Base-by-base conservation (phyloP, 192 early-diverging fungal species). In the Gamsiella multidivaricata region DNA sequence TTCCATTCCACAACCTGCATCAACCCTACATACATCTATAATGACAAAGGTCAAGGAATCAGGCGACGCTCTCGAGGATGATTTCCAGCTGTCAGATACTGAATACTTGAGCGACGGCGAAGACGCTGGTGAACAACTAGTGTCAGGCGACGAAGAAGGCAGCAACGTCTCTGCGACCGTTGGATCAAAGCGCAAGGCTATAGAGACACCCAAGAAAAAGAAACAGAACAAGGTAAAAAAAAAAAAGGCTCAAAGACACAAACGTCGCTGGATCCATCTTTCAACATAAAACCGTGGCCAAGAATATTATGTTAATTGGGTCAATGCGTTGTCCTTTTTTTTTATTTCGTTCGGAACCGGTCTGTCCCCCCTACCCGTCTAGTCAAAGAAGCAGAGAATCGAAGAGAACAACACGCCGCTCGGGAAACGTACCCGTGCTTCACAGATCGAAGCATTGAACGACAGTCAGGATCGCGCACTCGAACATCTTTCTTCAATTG, bases 21-120 rank as follows among this genome's bases (percentile, higher is more conserved):
- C 25, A 12, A 37, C 15, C 17, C 12, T 15, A 36, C 23, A 51
- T 1, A 20, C 23, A 56, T 23, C 59, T 58, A 70, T 47, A 45
- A 69, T 73, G 65, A 12, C 62, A 60, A 68, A 83, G 52, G 55
- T 68, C 29, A 39, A 66, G 46, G 66, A 65, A 4, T 83, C 85
- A 11, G 85, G 78, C 28, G 85, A 86, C 47, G 81, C 79, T 23
- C 62, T 86, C 18, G 85, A 84, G 33, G 85, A 86, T 42, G 85
- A 84, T 65, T 86, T 82, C 55, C 72, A 70, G 36, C 61, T 71
- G 14, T 81, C 81, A 22, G 82, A 82, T 36, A 71, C 68, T n/a
- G 61, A 83, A 10, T 73, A 72, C 64, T 45, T 76, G 52, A 76
- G 73, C 37, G 73, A 76, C 29, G 73, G 73, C 8, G 50, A 61